Evolutionary conservation across 2,329 filamentous ascomycete species (phyloP), one percentile per base, ranked within the genome.

Genomic region (Rhynchosporium graminicola): DNA sequence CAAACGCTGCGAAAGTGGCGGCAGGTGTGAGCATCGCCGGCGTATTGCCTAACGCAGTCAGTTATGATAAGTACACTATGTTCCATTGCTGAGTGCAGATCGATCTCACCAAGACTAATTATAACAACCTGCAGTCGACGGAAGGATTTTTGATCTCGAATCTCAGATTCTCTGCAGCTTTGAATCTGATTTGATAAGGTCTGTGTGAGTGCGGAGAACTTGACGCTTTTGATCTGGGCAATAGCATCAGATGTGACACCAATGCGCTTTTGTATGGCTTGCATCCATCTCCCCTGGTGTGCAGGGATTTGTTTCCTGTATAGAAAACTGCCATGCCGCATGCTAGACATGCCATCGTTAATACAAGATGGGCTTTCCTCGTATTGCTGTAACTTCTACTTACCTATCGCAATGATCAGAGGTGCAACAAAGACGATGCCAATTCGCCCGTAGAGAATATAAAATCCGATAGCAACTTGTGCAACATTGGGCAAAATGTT

Each of bases 201-300:
- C 15, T 56, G 67, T 4, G 74, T 61, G 10, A 80, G 68, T 1
- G 77, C 77, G 1, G 74, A 73, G 51, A 79, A 76, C 60, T 76
- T 77, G 20, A 79, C 65, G 42, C 71, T 67, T 63, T 78, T 79
- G 72, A 79, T 77, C 55, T 70, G 72, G 1, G 68, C 60, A 33
- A 79, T 72, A 28, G 78, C 76, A n/a, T 69, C 58, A 2, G 61
- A 43, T 13, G 66, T 68, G 3, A 63, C 33, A 0, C 63, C 64
- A n/a, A 68, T 63, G 31, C 66, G 29, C 33, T 61, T 61, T 40
- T 68, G 62, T 20, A 67, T 61, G n/a, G 54, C 57, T 1, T 51
- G 42, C 60, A 68, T 65, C 66, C 66, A 68, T 6, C 33, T 67
- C 45, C 60, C 65, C 61, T 73, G 71, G 20, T 20, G 20, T 20